A percentile compares a stretch with the other conserved stretches of the same genome.
Conservation (phyloP, 768 basidiomycete species). For the Suillus paluster region DNA sequence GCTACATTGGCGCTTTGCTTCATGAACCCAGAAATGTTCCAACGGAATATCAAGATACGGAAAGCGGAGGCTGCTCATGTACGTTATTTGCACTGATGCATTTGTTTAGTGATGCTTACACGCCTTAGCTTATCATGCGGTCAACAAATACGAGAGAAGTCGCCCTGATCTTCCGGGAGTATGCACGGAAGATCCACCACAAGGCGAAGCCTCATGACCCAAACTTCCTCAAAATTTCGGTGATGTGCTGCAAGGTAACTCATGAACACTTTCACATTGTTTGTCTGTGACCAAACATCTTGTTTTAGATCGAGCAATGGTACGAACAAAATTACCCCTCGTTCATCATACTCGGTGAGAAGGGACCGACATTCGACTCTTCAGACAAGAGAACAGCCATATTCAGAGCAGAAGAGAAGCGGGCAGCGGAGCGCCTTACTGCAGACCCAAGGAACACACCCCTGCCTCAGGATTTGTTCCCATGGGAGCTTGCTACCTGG, state of each 20-base stretch:
- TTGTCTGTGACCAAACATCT: conserved; percentile 16
- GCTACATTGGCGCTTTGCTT: conserved; percentile 92
- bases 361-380: conserved; percentile 44
- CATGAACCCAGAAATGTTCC: conserved; percentile 89
- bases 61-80: conserved; percentile 88
- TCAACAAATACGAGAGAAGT: conserved; percentile 94
- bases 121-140: conserved; percentile 80
- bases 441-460: conserved; percentile 10
- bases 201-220: conserved; percentile 84
- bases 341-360: conserved; percentile 55
- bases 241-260: conserved; percentile 80
- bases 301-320: conserved; percentile 84
- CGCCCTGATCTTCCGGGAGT: conserved; percentile 83
- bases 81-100: conserved; percentile 29
- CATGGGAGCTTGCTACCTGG: conserved; percentile 37
- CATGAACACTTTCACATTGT: conserved; percentile 18
- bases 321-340: conserved; percentile 92
- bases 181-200: conserved; percentile 80
- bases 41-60: conserved; percentile 91
- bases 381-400: conserved; percentile 62
- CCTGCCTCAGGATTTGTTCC: conserved; percentile 17
- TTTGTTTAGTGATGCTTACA: background rate
- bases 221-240: conserved; percentile 78
- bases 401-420: conserved; percentile 47
- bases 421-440: conserved; percentile 37